These are phyloP conservation scores for California macrophylla DNA, from an alignment of 441 rosid genomes.

Conservation along the genomic window DNA sequence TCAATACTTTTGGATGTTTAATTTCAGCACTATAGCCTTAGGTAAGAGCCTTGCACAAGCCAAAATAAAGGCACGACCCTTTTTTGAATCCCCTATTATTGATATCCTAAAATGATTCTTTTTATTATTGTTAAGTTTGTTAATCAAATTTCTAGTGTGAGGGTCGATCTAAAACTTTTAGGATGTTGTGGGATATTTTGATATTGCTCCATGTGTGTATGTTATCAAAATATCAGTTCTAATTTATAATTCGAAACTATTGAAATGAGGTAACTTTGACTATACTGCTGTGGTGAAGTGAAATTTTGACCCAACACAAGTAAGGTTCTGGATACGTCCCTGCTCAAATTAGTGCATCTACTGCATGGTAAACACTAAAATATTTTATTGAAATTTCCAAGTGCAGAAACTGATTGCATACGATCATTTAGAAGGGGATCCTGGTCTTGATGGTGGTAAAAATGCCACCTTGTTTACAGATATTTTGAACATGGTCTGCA, in stretches of 20 bases:
- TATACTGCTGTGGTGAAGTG: neutral
- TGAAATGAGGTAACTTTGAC: neutral
- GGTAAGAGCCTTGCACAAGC: neutral
- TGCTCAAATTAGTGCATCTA: neutral
- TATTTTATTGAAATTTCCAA: constrained; percentile 21
- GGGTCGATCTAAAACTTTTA: neutral
- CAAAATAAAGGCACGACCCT: constrained; percentile 3
- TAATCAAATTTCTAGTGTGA: neutral
- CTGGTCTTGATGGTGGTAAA: constrained; percentile 86
- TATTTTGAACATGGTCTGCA: constrained; percentile 82
- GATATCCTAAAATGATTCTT: neutral
- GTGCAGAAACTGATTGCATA: constrained; percentile 95
- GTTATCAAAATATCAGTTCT: neutral
- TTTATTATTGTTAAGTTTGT: constrained; percentile 1
- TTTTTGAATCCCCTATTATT: constrained; percentile 6
- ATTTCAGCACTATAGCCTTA: neutral
- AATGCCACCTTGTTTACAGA: constrained; percentile 77
- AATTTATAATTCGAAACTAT: neutral
- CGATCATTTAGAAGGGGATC: constrained; percentile 97
- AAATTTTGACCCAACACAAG: neutral
- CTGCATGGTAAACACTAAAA: constrained; percentile 10
- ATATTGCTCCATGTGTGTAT: neutral
- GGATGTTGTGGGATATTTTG: neutral
- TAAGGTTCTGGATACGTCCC: neutral
- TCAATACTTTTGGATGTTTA: constrained; percentile 2